Base-by-base conservation (phyloP, 768 basidiomycete species). In the Zangia roseola region DNA sequence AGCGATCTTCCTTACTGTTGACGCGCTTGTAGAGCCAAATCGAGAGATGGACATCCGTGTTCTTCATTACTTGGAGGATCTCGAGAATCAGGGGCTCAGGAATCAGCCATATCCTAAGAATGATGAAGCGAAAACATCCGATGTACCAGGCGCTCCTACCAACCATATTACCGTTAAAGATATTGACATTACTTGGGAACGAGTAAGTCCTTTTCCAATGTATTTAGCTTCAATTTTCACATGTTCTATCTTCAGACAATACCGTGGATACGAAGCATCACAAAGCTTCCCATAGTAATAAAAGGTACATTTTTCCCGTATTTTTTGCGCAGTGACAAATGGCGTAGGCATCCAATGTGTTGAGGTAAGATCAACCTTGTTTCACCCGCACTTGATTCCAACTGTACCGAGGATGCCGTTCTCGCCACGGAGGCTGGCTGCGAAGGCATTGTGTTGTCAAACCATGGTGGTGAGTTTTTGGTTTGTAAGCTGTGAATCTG, bases 1-100 rank as follows among this genome's bases (percentile, higher is more conserved):
- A 42, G 92, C 89, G 0, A 88, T 97, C 50, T 91, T 91, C 65
- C 73, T 97, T 46, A 97, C 94, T 2, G 93, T 95, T 2, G 94
- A 97, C 68, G 88, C 91, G 0, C 74, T 90, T n/a, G 81, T 87
- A 34, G 74, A 84, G 3, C 86, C 89, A 10, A 93, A 92, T 56
- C 78, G 92, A 39, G 90, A 92, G 66, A 71, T 76, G 47, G 90
- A 92, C 58, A 80, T 81, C 36, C 77, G 80, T 46, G 79, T 75
- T 49, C 79, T 81, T 10, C 86, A 74, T 60, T 72, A 71, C 45
- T 47, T 76, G 17, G 84, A 83, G 57, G 86, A 79, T 37, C 69
- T 78, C 44, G 82, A 85, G 60, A 69, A 62, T 34, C 50, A 55
- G 42, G 74, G 73, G 39, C 48, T 48, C 12, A 49, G 54, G 57